phyloP scores from a whole-genome alignment of 148 eudicot genomes.

The Polygonum maritimum region DNA sequence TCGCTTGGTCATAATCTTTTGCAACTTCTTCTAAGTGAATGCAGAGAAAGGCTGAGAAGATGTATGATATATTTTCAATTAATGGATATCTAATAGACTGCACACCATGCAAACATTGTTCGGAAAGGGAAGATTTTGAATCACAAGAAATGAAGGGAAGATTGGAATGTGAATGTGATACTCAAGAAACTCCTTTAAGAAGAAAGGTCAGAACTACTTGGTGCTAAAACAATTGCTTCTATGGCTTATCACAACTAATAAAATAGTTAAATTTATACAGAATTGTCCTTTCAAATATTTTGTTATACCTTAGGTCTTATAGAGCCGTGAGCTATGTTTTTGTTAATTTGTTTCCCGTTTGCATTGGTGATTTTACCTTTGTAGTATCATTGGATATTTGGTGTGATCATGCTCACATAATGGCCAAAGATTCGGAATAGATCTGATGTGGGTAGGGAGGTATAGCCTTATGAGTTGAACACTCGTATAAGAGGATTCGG shows the following conservation, averaged over 20 bases:
- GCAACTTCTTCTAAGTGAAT: neutral
- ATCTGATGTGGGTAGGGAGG: no score
- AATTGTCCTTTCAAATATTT: neutral
- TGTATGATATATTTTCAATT: constrained; percentile 32
- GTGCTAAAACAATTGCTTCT: neutral
- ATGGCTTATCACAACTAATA: neutral
- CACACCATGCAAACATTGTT: constrained; percentile 34
- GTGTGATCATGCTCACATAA: no score
- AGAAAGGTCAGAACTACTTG: constrained; percentile 35
- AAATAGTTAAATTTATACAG: neutral
- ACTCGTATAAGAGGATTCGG: no score
- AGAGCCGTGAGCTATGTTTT: neutral
- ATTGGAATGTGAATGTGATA: constrained; percentile 14
- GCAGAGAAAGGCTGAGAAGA: constrained; percentile 52
- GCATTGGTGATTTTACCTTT: no score
- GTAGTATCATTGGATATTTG: no score
- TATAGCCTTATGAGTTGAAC: no score
- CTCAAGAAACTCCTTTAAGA: constrained; percentile 29
- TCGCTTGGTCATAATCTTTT: neutral
- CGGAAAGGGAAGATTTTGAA: constrained; percentile 20
- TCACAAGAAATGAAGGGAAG: constrained; percentile 24
- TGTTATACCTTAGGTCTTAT: neutral
- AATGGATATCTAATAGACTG: constrained; percentile 29
- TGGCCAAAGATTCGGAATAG: no score
- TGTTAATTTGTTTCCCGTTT: neutral